phyloP scores from a whole-genome alignment of 352 stramenopile species.

The Globisporangium radiosum region DNA sequence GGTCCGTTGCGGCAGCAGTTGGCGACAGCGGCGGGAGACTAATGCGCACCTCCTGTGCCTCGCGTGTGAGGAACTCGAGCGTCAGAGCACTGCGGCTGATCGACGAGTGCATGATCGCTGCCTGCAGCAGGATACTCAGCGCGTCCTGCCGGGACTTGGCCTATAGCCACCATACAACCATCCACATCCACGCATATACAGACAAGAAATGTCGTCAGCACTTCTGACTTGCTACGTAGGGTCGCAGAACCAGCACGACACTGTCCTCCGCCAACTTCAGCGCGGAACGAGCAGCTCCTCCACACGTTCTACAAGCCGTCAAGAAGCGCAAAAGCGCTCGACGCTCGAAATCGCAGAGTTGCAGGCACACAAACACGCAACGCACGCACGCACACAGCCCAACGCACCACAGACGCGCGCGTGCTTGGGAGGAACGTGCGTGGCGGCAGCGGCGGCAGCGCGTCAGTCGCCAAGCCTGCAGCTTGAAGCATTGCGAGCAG shows the following conservation, averaged over 20 bases:
- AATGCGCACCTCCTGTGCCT: conserved; percentile 70
- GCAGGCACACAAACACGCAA: not conserved
- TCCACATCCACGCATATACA: not conserved
- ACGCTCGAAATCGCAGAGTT: not conserved
- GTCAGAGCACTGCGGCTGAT: conserved; percentile 63
- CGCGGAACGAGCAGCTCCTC: no score
- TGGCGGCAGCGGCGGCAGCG: conserved; percentile 53
- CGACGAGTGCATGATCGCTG: conserved; percentile 75
- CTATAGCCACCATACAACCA: conserved; percentile 4
- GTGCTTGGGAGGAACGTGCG: conserved; percentile 77
- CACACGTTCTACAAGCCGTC: no score
- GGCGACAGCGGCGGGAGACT: conserved; percentile 76
- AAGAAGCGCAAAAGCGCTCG: not conserved
- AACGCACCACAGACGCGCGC: conserved; percentile 38
- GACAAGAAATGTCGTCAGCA: no score
- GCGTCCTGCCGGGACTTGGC: conserved; percentile 71
- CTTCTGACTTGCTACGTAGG: no score
- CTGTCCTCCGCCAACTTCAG: no score
- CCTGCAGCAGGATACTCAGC: conserved; percentile 73
- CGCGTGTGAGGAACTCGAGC: conserved; percentile 73
- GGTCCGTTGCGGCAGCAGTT: conserved; percentile 8
- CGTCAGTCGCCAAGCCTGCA: conserved; percentile 37
- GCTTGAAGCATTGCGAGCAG: conserved; percentile 42
- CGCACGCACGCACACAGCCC: not conserved
- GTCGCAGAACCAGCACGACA: no score